Evolutionary conservation across 2,329 filamentous ascomycete genomes (phyloP), one percentile per base, ranked within the genome.

Genomic region (Penicillium sp.): DNA sequence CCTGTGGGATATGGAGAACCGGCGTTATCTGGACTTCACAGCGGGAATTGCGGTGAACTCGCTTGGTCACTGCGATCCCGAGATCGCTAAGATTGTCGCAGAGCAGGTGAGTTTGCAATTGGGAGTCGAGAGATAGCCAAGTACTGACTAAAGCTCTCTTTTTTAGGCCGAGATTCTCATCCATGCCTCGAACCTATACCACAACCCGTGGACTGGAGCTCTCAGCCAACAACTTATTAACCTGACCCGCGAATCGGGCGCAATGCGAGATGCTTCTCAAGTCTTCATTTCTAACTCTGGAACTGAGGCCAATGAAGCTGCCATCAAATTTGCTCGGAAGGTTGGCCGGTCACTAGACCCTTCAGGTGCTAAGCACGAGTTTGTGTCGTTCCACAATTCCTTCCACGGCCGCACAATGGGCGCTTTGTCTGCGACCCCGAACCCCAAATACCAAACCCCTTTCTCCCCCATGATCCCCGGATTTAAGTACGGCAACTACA

Each of bases 321-420:
- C 90, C 23, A 84, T 98, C 64, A 98, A 98, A 66, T 96, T 98
- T 57, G 85, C 90, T 13, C 79, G 92, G 54, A 98, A 98, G 68
- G 82, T 84, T 14, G 89, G 88, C 54, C 90, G 90, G 64, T 70
- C 79, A 7, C 55, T 81, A 17, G 82, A 88, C 47, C 79, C 84
- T 1, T 78, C 78, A 0, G 82, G 84, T 32, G 67, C 65, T 13
- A 95, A 96, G 70, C 66, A 78, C 53, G 88, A 95, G 57, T 69
- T 98, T 32, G 85, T 96, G 35, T 94, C 87, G 11, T 98, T 96
- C 72, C 71, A 85, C 54, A 82, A 84, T 54, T 89, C 86, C 26
- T 98, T 98, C 74, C 92, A 98, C 66, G 92, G 92, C 54, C 83
- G 92, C 42, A 96, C 92, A 11, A 94, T 96, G 86, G 92, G 92